Evolutionary conservation across 805 yeast genomes (phyloP), one percentile per base, ranked within the genome.

Genomic region (Ogataea paradorogensis): DNA sequence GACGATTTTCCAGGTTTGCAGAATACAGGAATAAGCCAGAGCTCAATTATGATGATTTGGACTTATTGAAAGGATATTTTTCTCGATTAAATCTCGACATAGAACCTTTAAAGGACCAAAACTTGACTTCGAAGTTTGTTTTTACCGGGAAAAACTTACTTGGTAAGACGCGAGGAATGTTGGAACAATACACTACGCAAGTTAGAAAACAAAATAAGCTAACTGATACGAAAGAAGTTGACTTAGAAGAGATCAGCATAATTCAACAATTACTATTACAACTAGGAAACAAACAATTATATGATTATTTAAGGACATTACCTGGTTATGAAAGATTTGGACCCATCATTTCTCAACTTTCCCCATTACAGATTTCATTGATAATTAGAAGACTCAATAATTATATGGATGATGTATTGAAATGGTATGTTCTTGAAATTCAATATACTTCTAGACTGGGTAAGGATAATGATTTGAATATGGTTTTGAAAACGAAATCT

Each of bases 401-500:
- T 3, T 27, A 44, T 27, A 49, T 49, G 30, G 20, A 38, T 4
- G 31, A 33, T 10, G 26, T 49, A 1, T 27, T 39, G 7, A 45
- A 37, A 25, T 26, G 25, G 10, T 49, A 47, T 15, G 39, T 45
- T 10, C 23, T 30, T 18, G 60, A 57, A 24, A 48, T 49, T 24
- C 43, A 45, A 27, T 53, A 42, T 27, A 22, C 50, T 2, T 56
- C 61, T 4, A 48, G 56, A 37, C 13, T 56, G 16, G 28, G 21
- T 11, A 45, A 41, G 10, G 52, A 52, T 18, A 24, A 29, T 15
- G 32, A 48, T 10, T n/a, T 53, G 7, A 29, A 30, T 20, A 18
- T 24, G 3, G 24, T 51, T 10, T 22, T 41, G 4, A 30, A 25
- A 5, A 24, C 38, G 9, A 46, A 47, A 27, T 25, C 27, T 10